Percentiles rank a stretch among this genome's conserved stretches.
Conservation (phyloP, 495 filamentous ascomycete species). For the Bombardia bombarda region DNA sequence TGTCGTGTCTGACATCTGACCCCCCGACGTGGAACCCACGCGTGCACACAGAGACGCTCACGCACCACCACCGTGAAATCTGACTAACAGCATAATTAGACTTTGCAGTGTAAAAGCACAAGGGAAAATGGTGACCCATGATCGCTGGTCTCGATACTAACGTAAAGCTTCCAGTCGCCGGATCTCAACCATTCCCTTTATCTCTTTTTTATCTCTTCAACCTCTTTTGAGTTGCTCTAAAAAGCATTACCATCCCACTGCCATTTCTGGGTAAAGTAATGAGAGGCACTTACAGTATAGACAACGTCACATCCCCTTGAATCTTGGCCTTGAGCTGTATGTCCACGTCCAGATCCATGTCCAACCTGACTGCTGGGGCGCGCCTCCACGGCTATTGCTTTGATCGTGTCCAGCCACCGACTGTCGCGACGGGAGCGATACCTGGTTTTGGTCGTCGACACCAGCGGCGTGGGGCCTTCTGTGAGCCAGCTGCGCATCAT, state of each 20-base stretch:
- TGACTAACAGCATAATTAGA: not conserved
- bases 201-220: not conserved
- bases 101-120: not conserved
- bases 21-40: not conserved
- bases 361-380: constrained; percentile 19
- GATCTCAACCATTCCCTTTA: not conserved
- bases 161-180: too few relatives aligned
- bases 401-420: not conserved
- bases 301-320: constrained; percentile 16
- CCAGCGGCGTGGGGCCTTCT: too few relatives aligned
- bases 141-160: too few relatives aligned
- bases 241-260: not conserved
- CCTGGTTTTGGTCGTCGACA: not conserved
- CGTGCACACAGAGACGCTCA: not conserved
- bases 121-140: not conserved
- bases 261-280: not conserved
- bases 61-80: not conserved
- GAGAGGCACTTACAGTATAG: constrained; percentile 17
- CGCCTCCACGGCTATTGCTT: constrained; percentile 6
- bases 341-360: constrained; percentile 23
- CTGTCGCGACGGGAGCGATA: not conserved
- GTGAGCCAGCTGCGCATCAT: too few relatives aligned
- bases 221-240: not conserved
- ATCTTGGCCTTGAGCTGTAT: constrained; percentile 22
- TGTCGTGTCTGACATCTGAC: not conserved